Evolutionary conservation across 306 rosid species (phyloP).

Genomic region (Cucumis sativus): Cucumber_9930_V3 NC_026658.2:24246001-24246500

Average conservation of each 20-base stretch:
- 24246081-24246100: not conserved
- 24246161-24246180: not conserved
- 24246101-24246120: not conserved
- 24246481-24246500: not conserved
- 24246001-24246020: not conserved
- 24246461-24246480: conserved; percentile 95
- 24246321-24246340: conserved; percentile 92
- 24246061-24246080: not conserved
- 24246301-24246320: conserved; percentile 30
- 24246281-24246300: not conserved
- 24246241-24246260: not conserved
- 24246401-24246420: conserved; percentile 82
- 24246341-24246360: conserved; percentile 87
- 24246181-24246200: not conserved
- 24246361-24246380: conserved; percentile 99
- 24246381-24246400: conserved; percentile 98
- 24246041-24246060: not conserved
- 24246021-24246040: not conserved
- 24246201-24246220: not conserved
- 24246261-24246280: not conserved
- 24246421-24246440: conserved; percentile 84
- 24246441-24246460: conserved; percentile 92
- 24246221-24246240: not conserved
- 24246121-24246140: not conserved
- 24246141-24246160: not conserved